Evolutionary conservation across 2,329 filamentous ascomycete genomes (phyloP).

Genomic region (Curvularia spicifera): DNA sequence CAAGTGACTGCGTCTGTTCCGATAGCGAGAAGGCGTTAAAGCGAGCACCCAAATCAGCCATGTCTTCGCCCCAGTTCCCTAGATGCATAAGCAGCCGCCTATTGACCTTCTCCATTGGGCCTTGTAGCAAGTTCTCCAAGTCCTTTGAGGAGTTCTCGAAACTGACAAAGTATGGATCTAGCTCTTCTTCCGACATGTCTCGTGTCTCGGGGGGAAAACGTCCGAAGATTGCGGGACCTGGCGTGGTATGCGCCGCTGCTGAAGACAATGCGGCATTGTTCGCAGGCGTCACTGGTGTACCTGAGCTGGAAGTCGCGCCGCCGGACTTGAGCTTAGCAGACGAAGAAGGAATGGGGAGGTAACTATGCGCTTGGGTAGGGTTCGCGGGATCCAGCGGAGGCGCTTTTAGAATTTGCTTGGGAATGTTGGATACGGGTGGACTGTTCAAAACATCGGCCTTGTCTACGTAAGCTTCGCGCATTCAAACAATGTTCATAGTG

Average conservation of each 20-base stretch:
- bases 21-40: constrained; percentile 97
- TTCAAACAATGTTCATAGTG: background rate
- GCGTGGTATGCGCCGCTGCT: constrained; percentile 62
- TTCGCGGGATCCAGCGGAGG: constrained; percentile 97
- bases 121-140: constrained; percentile 83
- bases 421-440: constrained; percentile 86
- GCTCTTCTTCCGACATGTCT: constrained; percentile 81
- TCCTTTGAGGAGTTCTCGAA: constrained; percentile 94
- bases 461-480: constrained; percentile 8
- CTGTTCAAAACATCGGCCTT: constrained; percentile 95
- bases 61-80: constrained; percentile 80
- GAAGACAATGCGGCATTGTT: constrained; percentile 58
- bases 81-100: constrained; percentile 85
- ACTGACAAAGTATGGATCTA: constrained; percentile 94
- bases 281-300: constrained; percentile 63
- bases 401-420: constrained; percentile 91
- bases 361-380: constrained; percentile 83
- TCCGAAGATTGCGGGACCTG: constrained; percentile 70
- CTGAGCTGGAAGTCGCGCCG: constrained; percentile 54
- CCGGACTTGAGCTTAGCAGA: constrained; percentile 81
- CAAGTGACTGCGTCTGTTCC: constrained; percentile 85
- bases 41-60: constrained; percentile 91
- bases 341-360: constrained; percentile 81
- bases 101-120: constrained; percentile 97
- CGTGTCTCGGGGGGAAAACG: constrained; percentile 83